These are phyloP conservation scores for Sugiyamaella lignohabitans DNA, from an alignment of 805 yeast species.

Conservation along the genomic window DNA sequence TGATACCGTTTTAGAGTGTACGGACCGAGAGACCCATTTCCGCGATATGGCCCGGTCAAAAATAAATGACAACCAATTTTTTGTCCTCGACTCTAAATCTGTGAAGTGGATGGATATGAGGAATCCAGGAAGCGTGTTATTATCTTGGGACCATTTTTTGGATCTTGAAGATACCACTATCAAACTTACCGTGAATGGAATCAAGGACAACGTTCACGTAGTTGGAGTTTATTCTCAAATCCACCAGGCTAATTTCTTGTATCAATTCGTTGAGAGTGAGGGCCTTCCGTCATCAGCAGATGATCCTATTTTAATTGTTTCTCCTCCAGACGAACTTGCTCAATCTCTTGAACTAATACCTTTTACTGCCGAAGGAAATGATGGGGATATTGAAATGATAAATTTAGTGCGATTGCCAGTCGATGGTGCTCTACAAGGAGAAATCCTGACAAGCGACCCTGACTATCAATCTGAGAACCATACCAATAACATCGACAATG, in stretches of 20 bases:
- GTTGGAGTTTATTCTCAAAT: constrained; percentile 29
- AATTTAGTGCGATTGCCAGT: constrained; percentile 7
- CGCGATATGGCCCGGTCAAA: neutral
- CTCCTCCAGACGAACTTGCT: constrained; percentile 2
- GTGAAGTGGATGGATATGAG: constrained; percentile 44
- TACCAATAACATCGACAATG: neutral
- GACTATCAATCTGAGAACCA: neutral
- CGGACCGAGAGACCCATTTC: no score
- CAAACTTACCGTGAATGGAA: neutral
- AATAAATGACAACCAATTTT: constrained; percentile 32
- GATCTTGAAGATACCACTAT: constrained; percentile 47
- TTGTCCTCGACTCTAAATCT: constrained; percentile 62
- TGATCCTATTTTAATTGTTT: constrained; percentile 29
- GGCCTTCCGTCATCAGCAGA: constrained; percentile 35
- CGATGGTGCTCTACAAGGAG: constrained; percentile 4
- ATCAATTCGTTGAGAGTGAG: constrained; percentile 32
- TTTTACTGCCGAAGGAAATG: neutral
- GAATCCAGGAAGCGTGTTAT: constrained; percentile 37
- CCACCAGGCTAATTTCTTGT: constrained; percentile 31
- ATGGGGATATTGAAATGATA: constrained; percentile 7
- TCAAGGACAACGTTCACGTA: constrained; percentile 14
- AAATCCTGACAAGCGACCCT: constrained; percentile 2
- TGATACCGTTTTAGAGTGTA: no score
- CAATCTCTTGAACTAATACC: constrained; percentile 10
- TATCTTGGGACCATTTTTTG: constrained; percentile 71